Percentiles rank a stretch among this genome's conserved stretches.
phyloP scores from a whole-genome alignment of 208 protist genomes.

The Leishmania tropica region DNA sequence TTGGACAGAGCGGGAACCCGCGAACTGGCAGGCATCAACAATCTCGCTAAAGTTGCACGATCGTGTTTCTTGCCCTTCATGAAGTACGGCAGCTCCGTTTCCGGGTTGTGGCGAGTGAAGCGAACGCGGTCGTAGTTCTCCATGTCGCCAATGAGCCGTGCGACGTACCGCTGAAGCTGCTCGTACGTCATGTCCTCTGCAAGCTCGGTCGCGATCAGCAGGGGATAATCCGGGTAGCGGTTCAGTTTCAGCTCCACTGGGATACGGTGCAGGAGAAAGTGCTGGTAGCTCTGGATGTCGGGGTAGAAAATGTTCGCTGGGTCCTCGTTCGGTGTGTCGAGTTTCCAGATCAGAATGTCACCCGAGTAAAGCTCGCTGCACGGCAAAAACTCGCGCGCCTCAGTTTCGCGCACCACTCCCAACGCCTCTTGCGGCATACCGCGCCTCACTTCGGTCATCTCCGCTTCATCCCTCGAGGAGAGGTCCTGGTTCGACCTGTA shows the following conservation, averaged over 20 bases:
- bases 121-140: conserved; percentile 83
- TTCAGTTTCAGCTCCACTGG: conserved; percentile 82
- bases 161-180: conserved; percentile 88
- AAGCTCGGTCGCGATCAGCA: conserved; percentile 69
- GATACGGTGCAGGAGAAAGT: conserved; percentile 72
- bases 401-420: conserved; percentile 55
- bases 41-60: conserved; percentile 60
- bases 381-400: conserved; percentile 39
- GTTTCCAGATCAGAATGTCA: conserved; percentile 71
- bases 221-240: conserved; percentile 61
- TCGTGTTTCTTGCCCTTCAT: conserved; percentile 85
- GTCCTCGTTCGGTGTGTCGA: conserved; percentile 46
- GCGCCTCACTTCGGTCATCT: conserved; percentile 2
- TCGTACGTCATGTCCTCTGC: conserved; percentile 88
- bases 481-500: conserved; percentile 28
- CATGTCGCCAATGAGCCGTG: conserved; percentile 62
- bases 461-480: conserved; percentile 23
- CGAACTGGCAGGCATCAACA: conserved; percentile 70
- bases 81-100: conserved; percentile 85
- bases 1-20: conserved; percentile 47
- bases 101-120: conserved; percentile 87
- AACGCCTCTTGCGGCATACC: conserved; percentile 33
- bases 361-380: conserved; percentile 58
- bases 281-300: conserved; percentile 79
- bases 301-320: conserved; percentile 77